Base-by-base conservation (phyloP, 345 rosid genomes). In the Pistacia atlantica region DNA sequence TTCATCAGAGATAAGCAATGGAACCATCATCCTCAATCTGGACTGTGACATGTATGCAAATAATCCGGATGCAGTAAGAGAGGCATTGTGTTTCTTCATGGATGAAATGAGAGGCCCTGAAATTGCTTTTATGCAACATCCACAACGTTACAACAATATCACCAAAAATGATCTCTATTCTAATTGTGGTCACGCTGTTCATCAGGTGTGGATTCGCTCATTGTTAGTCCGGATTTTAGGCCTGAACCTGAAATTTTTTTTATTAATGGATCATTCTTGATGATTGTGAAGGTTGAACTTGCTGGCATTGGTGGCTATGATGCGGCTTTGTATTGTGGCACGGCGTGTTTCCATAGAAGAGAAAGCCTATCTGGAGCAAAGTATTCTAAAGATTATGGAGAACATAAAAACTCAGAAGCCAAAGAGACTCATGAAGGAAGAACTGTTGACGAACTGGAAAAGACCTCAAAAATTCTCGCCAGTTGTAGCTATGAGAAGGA, bases 21-120 rank as follows among this genome's bases (percentile, higher is more conserved):
- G 83, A 37, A 42, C 72, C 1, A 78, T 86, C 38, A 82, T 86
- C 49, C 85, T 86, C 0, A 80, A 71, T 61, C 56, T 88, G 22
- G 90, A 86, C 77, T 88, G 91, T 46, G 89, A 88, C 75, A 86
- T 88, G 91, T 83, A 76, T 75, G 83, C 91, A 0, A 88, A 83
- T 79, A 63, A 82, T 75, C 70, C 91, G 10, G 80, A 77, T 16
- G 58, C 90, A 5, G 65, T 86, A 11, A 68, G 72, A 71, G 91
- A 85, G 1, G 86, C 87, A 0, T 80, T 88, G 33, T 88, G 91
- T 75, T 88, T 85, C 75, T 81, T 86, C 78, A 78, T 86, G 87
- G 91, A 88, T 59, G 85, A 83, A 45, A 71, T 77, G 71, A 70
- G 71, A 17, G 87, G 90, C 28, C 85, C 67, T 6, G 84, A 81